These are phyloP conservation scores for Vaccinium corymbosum DNA, from an alignment of 148 eudicot genomes.

Conservation along the genomic window DNA sequence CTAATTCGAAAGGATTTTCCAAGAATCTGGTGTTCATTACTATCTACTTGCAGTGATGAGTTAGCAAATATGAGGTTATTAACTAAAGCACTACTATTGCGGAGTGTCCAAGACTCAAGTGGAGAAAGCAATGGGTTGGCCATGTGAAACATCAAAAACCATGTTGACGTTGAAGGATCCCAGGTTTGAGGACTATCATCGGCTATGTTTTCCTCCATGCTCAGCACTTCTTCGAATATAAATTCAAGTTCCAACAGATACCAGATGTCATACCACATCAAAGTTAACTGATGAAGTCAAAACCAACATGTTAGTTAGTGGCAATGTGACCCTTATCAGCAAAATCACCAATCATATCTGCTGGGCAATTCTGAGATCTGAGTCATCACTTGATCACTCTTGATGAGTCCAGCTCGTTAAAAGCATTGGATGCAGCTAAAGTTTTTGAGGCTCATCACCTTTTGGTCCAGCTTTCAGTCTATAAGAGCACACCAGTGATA, in stretches of 20 bases:
- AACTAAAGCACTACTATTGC: background rate
- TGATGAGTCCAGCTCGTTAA: background rate
- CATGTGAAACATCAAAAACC: slow-evolving; percentile 1
- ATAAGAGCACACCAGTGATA: background rate
- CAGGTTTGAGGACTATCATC: slow-evolving; percentile 2
- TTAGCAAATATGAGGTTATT: background rate
- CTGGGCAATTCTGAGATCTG: background rate
- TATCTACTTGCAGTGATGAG: background rate
- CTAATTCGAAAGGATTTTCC: background rate
- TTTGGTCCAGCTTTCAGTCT: slow-evolving; percentile 3
- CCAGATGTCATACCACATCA: slow-evolving; percentile 7
- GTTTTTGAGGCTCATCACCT: slow-evolving; percentile 8
- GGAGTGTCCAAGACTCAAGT: background rate
- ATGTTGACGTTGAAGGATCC: background rate
- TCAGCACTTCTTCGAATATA: background rate
- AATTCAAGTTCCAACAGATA: background rate
- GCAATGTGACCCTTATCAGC: background rate
- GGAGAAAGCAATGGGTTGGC: background rate
- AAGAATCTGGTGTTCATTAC: background rate
- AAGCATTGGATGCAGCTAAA: slow-evolving; percentile 5
- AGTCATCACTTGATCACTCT: background rate
- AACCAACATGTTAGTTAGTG: background rate
- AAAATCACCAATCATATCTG: slow-evolving; percentile 7
- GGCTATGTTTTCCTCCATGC: background rate
- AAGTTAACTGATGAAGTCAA: background rate